Base-by-base conservation (phyloP, 176 grass and related monocot species). In the Cenchrus purpureus region DNA sequence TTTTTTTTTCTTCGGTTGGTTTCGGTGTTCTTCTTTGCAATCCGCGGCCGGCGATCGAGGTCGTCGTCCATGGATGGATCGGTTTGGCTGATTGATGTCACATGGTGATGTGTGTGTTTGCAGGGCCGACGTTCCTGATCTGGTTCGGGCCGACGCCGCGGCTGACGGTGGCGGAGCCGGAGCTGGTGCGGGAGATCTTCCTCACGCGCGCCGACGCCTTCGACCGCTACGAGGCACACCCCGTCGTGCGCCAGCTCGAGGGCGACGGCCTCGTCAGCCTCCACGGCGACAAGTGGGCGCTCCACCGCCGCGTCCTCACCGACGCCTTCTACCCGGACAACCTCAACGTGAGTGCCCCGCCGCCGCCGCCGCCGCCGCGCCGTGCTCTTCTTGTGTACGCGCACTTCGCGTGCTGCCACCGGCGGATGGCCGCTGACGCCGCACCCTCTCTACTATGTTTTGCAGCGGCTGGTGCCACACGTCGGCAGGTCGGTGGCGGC, bases 141-240 rank as follows among this genome's bases (percentile, higher is more conserved):
- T 97, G 95, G 95, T 94, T 97, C 81, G 95, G 95, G 1, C 90
- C 92, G 88, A 97, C 95, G 50, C 90, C 95, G 19, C 86, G 95
- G 2, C 73, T 97, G 16, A 83, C 90, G 77, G 71, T 97, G 31
- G 86, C 95, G 37, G 92, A 97, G 61, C 95, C 95, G 53, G 95
- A 97, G 68, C 88, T 97, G 68, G 88, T 97, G 37, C 79, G 88
- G 12, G 92, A 97, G 77, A 92, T 97, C 69, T 92, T 97, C 73
- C 82, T 94, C 40, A 85, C 95, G 1, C 81, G 84, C 7, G 86
- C 92, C 3, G 90, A 89, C 22, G 87, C 84, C 1, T 97, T 97
- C 81, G 95, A 97, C 86, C 92, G 92, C 48, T 97, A 97, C 80
- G 90, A 94, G 88, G 85, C 95, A 3, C 95, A 94, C 68, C 95